These are phyloP conservation scores for Lupinus albus DNA, from an alignment of 306 rosid species.

Conservation along the genomic window DNA sequence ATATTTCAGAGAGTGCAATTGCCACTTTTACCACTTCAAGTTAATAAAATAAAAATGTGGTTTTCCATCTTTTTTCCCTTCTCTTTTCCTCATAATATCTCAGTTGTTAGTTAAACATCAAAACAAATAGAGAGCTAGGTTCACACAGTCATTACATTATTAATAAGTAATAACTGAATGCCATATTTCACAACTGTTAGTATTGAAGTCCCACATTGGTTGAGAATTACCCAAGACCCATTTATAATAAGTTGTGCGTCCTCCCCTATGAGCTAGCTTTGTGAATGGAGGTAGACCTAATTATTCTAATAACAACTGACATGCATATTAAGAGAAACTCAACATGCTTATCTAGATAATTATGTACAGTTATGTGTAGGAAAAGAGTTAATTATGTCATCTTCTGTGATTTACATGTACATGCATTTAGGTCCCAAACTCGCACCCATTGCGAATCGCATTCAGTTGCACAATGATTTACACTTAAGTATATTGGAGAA, in stretches of 20 bases:
- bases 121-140: slow-evolving; percentile 15
- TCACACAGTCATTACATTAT: slow-evolving; percentile 7
- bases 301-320: not conserved
- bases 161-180: not conserved
- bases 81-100: not conserved
- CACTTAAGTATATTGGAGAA: not conserved
- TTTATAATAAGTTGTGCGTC: no score
- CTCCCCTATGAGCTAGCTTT: no score
- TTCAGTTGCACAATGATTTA: no score
- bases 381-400: slow-evolving; percentile 13
- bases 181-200: no score
- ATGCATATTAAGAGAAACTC: slow-evolving; percentile 5
- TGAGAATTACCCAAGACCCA: no score
- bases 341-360: slow-evolving; percentile 12
- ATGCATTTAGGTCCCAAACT: no score
- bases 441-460: no score
- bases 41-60: slow-evolving; percentile 17
- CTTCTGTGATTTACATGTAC: no score
- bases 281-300: no score
- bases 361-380: not conserved
- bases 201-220: no score
- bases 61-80: slow-evolving; percentile 23
- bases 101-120: not conserved
- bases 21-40: slow-evolving; percentile 24
- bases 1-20: slow-evolving; percentile 22